These are phyloP conservation scores for Tolypocladium guangdongense DNA, from an alignment of 2,329 filamentous ascomycete genomes.

Conservation along the genomic window DNA sequence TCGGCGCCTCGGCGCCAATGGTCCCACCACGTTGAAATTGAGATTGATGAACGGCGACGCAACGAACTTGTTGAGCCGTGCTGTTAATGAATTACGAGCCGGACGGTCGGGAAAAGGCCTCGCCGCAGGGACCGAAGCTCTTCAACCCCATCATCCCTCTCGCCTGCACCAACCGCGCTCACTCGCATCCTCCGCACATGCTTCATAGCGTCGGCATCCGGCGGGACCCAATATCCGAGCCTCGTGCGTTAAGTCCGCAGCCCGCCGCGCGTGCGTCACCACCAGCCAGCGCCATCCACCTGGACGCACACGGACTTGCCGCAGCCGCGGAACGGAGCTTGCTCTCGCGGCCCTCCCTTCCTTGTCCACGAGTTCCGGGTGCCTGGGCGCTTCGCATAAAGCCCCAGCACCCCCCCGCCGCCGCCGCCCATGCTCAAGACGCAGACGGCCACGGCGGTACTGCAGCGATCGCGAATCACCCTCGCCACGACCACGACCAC, in stretches of 20 bases:
- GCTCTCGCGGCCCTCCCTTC: neutral
- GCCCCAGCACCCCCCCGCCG: conserved; percentile 3
- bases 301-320: neutral
- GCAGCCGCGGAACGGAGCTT: neutral
- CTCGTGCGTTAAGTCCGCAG: conserved; percentile 6
- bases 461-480: conserved; percentile 30
- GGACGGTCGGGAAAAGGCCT: neutral
- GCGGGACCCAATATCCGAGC: conserved; percentile 9
- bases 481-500: conserved; percentile 12
- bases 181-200: too few species aligned
- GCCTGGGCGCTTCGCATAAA: neutral
- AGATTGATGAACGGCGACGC: neutral
- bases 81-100: neutral
- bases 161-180: too few species aligned
- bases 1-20: neutral
- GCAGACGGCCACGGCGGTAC: conserved; percentile 25
- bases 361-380: neutral
- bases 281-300: neutral
- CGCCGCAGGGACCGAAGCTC: neutral
- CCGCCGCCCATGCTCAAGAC: conserved; percentile 31
- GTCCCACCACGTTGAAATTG: neutral
- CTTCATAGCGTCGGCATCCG: conserved; percentile 6
- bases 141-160: neutral
- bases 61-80: neutral
- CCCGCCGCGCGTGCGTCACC: neutral